Evolutionary conservation across 2,329 filamentous ascomycete species (phyloP).

Genomic region (Colletotrichum euphorbiae): DNA sequence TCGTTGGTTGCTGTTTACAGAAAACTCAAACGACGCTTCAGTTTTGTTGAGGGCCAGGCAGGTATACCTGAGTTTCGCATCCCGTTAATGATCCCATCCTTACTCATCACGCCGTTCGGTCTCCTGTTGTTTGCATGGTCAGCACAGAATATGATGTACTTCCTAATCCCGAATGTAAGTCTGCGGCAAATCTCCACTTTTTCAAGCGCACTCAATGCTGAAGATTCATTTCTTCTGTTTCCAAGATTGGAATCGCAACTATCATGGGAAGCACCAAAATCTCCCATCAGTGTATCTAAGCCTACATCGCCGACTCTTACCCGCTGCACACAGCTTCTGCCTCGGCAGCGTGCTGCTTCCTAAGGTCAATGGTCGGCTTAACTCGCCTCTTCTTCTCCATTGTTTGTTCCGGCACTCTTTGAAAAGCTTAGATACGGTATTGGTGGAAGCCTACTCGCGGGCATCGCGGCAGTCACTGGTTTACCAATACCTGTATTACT

Average conservation of each 20-base stretch:
- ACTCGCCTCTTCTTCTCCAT: slow-evolving; percentile 61
- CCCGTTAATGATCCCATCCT: slow-evolving; percentile 54
- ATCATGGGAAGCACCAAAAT: slow-evolving; percentile 25
- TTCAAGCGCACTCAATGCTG: no score
- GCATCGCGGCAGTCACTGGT: slow-evolving; percentile 50
- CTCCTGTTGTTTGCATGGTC: slow-evolving; percentile 59
- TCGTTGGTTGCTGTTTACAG: slow-evolving; percentile 56
- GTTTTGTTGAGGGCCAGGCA: slow-evolving; percentile 40
- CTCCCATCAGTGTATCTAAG: slow-evolving; percentile 29
- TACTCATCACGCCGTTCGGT: slow-evolving; percentile 54
- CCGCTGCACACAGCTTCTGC: slow-evolving; percentile 60
- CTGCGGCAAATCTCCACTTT: background rate
- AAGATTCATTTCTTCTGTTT: background rate
- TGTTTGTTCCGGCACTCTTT: slow-evolving; percentile 59
- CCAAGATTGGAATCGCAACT: slow-evolving; percentile 16
- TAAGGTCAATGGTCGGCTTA: slow-evolving; percentile 57
- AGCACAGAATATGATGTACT: slow-evolving; percentile 57
- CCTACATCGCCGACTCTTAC: slow-evolving; percentile 59
- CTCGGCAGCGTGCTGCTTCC: slow-evolving; percentile 58
- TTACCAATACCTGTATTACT: slow-evolving; percentile 53
- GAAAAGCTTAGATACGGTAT: slow-evolving; percentile 51
- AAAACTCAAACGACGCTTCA: slow-evolving; percentile 44
- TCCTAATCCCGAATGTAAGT: slow-evolving; percentile 59
- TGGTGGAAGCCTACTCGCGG: slow-evolving; percentile 53
- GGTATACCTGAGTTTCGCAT: slow-evolving; percentile 68